These are phyloP conservation scores for Encephalitozoon hellem DNA, from an alignment of 371 early-diverging fungal species.

Conservation along the genomic window DNA sequence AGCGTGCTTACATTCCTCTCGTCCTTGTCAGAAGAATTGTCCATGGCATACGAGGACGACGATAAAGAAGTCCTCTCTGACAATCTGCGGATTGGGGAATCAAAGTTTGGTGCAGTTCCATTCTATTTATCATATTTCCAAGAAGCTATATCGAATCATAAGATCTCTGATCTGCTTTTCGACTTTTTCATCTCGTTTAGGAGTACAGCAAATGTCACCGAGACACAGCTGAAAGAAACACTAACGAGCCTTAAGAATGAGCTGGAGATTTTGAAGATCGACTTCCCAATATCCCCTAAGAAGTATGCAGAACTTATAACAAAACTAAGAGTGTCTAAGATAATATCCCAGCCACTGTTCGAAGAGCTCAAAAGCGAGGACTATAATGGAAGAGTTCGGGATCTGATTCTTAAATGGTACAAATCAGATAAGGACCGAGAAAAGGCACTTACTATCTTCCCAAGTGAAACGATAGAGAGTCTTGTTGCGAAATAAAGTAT, in stretches of 20 bases:
- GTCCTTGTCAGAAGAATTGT: slow-evolving; percentile 8
- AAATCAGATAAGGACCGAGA: neutral
- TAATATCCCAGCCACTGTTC: neutral
- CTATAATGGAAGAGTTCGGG: neutral
- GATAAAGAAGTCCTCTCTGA: slow-evolving; percentile 13
- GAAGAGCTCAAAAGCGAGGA: slow-evolving; percentile 26
- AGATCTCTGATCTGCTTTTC: neutral
- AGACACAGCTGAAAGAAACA: neutral
- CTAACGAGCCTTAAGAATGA: slow-evolving; percentile 15
- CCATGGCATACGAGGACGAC: slow-evolving; percentile 5
- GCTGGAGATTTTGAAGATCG: slow-evolving; percentile 18
- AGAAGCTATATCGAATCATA: slow-evolving; percentile 14
- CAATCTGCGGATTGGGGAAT: neutral
- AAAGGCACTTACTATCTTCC: slow-evolving; percentile 2
- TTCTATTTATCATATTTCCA: slow-evolving; percentile 24
- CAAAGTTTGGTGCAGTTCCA: neutral
- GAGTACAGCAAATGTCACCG: neutral
- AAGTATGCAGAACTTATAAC: slow-evolving; percentile 32
- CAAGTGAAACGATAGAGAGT: slow-evolving; percentile 4
- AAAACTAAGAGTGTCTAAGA: neutral
- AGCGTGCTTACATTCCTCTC: neutral
- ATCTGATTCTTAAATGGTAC: slow-evolving; percentile 16
- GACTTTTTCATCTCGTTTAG: slow-evolving; percentile 15
- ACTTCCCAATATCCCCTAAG: slow-evolving; percentile 21
- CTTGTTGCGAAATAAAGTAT: neutral